phyloP scores from a whole-genome alignment of 2,329 filamentous ascomycete genomes.

The Decorospora gaudefroyi region DNA sequence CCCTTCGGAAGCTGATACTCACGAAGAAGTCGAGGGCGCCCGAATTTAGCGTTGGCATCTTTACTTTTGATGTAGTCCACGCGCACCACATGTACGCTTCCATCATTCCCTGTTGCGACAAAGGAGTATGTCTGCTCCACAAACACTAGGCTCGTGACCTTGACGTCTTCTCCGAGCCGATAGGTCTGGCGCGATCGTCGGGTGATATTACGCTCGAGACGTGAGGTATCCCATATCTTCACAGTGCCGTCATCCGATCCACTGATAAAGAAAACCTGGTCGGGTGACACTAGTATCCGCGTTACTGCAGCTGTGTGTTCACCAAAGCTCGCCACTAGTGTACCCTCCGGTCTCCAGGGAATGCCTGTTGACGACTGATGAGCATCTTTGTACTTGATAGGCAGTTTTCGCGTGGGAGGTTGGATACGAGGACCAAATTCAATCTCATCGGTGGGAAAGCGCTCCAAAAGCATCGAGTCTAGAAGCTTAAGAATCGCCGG shows the following conservation, averaged over 20 bases:
- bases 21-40: constrained; percentile 74
- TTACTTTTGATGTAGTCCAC: constrained; percentile 67
- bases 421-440: constrained; percentile 81
- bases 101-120: constrained; percentile 85
- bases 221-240: constrained; percentile 88
- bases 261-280: constrained; percentile 93
- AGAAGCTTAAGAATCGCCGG: constrained; percentile 67
- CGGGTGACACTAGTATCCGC: constrained; percentile 78
- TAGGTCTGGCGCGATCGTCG: constrained; percentile 87
- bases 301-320: constrained; percentile 86
- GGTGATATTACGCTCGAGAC: constrained; percentile 88
- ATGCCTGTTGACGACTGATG: constrained; percentile 56
- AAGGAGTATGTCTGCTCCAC: constrained; percentile 94
- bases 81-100: constrained; percentile 79
- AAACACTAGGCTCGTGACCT: constrained; percentile 83
- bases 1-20: constrained; percentile 71
- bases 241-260: constrained; percentile 89
- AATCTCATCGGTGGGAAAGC: constrained; percentile 63
- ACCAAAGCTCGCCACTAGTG: constrained; percentile 82
- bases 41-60: constrained; percentile 67
- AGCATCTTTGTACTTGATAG: constrained; percentile 60
- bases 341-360: constrained; percentile 82
- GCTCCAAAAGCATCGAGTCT: constrained; percentile 78
- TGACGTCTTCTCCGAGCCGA: constrained; percentile 70
- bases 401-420: constrained; percentile 61